phyloP scores from a whole-genome alignment of 306 rosid genomes.

The cucumber (Cucumis sativus) region Cucumber_9930_V3 NC_026657.2:9206501-9207000 shows the following conservation, averaged over 20 bases:
- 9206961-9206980: constrained; percentile 46
- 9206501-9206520: not conserved
- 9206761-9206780: constrained; percentile 78
- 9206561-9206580: constrained; percentile 36
- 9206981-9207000: constrained; percentile 43
- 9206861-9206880: constrained; percentile 80
- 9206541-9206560: constrained; percentile 26
- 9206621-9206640: constrained; percentile 55
- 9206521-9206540: not conserved
- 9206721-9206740: constrained; percentile 67
- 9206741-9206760: constrained; percentile 54
- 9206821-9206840: constrained; percentile 52
- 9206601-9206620: constrained; percentile 67
- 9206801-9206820: constrained; percentile 68
- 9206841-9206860: constrained; percentile 57
- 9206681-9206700: constrained; percentile 84
- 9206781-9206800: constrained; percentile 34
- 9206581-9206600: constrained; percentile 66
- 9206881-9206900: constrained; percentile 57
- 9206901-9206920: constrained; percentile 50
- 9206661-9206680: constrained; percentile 75
- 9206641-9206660: constrained; percentile 65
- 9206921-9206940: constrained; percentile 42
- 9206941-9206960: constrained; percentile 58
- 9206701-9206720: constrained; percentile 79